Conservation (phyloP, 805 yeast species). For the Lipomyces mesembrius region DNA sequence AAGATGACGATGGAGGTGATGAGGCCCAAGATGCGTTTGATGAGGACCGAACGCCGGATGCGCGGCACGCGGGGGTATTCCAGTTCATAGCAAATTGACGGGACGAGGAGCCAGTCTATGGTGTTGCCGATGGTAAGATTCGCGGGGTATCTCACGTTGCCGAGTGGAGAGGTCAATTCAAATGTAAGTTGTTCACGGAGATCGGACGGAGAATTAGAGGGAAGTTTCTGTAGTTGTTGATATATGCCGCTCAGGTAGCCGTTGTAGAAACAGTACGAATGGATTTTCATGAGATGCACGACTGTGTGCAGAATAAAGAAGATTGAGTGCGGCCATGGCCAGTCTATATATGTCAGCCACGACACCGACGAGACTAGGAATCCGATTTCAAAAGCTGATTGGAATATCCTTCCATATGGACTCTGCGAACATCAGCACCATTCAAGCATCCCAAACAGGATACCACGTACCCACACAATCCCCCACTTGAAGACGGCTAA, state of each 20-base stretch:
- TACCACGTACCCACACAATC: neutral
- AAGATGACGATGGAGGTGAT: conserved; percentile 12
- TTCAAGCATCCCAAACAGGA: neutral
- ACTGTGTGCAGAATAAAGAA: conserved; percentile 17
- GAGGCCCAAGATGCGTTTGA: neutral
- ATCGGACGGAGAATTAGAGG: neutral
- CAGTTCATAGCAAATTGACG: conserved; percentile 21
- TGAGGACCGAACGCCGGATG: conserved; percentile 2
- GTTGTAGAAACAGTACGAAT: conserved; percentile 12
- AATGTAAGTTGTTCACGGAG: neutral
- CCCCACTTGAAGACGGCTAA: neutral
- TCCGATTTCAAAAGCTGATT: neutral
- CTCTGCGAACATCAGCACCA: neutral
- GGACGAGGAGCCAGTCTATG: conserved; percentile 17
- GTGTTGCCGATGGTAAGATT: conserved; percentile 11
- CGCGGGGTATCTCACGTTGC: conserved; percentile 9
- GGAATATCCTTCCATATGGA: neutral
- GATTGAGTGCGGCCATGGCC: conserved; percentile 22
- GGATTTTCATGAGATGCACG: conserved; percentile 19
- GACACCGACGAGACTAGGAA: neutral
- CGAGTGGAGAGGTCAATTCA: conserved; percentile 3
- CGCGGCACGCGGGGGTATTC: conserved; percentile 13
- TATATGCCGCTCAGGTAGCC: conserved; percentile 8
- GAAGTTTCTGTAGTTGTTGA: neutral
- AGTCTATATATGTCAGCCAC: neutral